phyloP scores from a whole-genome alignment of 2,329 filamentous ascomycete species.

The Diaporthe ampelina region DNA sequence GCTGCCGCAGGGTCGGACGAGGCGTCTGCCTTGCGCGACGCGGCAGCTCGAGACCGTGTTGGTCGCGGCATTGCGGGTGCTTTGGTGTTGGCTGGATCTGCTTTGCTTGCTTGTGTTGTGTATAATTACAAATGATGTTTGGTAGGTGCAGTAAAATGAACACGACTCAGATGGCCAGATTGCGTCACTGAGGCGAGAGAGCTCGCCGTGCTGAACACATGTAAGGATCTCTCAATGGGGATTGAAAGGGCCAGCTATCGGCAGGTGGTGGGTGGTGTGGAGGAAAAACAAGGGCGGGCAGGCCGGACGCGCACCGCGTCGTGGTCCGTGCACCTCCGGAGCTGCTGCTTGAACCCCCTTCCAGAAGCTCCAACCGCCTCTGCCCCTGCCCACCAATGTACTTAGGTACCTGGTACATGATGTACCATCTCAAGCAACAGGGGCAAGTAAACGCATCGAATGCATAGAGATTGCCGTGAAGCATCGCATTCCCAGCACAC shows the following conservation, averaged over 20 bases:
- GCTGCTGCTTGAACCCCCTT: neutral
- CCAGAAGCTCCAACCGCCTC: neutral
- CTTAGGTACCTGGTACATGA: neutral
- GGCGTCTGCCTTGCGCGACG: conserved; percentile 42
- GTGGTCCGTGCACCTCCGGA: conserved; percentile 34
- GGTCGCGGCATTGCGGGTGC: conserved; percentile 49
- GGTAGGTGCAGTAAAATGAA: conserved; percentile 9
- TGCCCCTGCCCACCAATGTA: neutral
- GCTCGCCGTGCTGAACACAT: conserved; percentile 14
- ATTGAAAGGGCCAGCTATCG: conserved; percentile 34
- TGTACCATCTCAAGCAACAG: neutral
- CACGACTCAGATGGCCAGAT: neutral
- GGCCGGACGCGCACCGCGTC: conserved; percentile 39
- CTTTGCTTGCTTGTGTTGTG: neutral
- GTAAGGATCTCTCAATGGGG: conserved; percentile 22
- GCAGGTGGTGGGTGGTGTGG: conserved; percentile 21
- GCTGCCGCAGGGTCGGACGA: conserved; percentile 42
- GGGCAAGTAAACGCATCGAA: neutral
- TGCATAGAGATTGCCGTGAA: neutral
- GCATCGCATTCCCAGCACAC: neutral
- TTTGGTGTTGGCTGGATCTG: neutral
- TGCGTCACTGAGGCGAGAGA: conserved; percentile 34
- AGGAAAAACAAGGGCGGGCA: conserved; percentile 38
- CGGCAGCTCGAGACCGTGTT: conserved; percentile 49
- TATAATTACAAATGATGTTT: conserved; percentile 1